phyloP scores from a whole-genome alignment of 2,329 filamentous ascomycete species.

The Elsinoe batatas region DNA sequence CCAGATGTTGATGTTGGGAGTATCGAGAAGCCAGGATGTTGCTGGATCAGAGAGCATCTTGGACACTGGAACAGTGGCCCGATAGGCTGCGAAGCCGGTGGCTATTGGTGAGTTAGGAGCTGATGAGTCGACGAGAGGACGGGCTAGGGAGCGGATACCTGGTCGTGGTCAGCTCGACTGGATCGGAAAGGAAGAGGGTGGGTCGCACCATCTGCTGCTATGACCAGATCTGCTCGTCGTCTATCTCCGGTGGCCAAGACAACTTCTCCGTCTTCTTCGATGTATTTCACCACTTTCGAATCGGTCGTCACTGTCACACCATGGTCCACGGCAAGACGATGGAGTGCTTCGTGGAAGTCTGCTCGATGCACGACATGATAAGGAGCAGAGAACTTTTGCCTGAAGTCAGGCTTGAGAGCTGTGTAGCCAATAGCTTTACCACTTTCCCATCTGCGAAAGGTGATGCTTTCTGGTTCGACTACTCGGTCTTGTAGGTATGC shows the following conservation, averaged over 20 bases:
- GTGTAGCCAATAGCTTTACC: constrained; percentile 30
- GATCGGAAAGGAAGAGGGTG: neutral
- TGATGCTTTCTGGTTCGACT: constrained; percentile 39
- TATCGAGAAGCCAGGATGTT: constrained; percentile 16
- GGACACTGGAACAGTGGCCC: neutral
- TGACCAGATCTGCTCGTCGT: constrained; percentile 35
- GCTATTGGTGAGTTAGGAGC: neutral
- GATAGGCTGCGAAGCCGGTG: neutral
- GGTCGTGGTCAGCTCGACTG: neutral
- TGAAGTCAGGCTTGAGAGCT: constrained; percentile 29
- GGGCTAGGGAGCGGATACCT: neutral
- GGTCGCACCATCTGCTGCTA: constrained; percentile 37
- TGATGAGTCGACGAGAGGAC: neutral
- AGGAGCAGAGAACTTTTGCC: constrained; percentile 44
- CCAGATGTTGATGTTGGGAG: neutral
- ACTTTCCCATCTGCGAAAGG: constrained; percentile 46
- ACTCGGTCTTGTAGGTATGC: constrained; percentile 31
- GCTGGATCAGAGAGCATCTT: neutral
- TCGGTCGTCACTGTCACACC: constrained; percentile 39
- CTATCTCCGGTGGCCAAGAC: constrained; percentile 30
- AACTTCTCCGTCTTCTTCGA: constrained; percentile 21
- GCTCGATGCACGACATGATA: constrained; percentile 52
- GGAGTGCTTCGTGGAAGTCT: constrained; percentile 46
- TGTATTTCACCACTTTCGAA: constrained; percentile 35
- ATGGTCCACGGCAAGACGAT: constrained; percentile 39